phyloP scores from a whole-genome alignment of 208 protist species.

The Wallacemonas sp. region DNA sequence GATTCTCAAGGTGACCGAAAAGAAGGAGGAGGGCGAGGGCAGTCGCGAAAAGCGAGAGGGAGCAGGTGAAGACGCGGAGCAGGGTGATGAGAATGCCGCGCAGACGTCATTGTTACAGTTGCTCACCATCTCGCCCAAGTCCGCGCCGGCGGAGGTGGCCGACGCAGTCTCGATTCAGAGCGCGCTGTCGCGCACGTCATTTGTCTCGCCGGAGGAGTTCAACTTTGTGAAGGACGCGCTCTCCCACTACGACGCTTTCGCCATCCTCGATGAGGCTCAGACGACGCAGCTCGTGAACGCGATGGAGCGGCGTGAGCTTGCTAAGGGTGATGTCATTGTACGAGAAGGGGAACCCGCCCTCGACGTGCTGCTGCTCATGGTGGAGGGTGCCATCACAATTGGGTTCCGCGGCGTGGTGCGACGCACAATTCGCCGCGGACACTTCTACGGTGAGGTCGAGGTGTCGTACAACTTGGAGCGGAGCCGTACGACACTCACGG shows the following conservation, averaged over 20 bases:
- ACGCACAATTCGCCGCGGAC: constrained; percentile 27
- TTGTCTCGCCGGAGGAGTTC: constrained; percentile 46
- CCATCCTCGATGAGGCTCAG: constrained; percentile 57
- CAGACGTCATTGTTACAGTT: no score
- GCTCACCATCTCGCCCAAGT: no score
- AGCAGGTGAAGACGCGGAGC: no score
- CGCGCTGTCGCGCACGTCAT: constrained; percentile 25
- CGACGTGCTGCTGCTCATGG: constrained; percentile 50
- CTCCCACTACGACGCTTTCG: constrained; percentile 53
- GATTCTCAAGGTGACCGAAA: no score
- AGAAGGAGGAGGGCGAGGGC: no score
- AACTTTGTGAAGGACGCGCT: constrained; percentile 46
- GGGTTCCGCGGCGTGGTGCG: constrained; percentile 34
- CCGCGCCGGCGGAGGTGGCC: constrained; percentile 24
- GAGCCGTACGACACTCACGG: constrained; percentile 46
- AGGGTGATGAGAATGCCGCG: no score
- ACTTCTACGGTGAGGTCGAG: constrained; percentile 60
- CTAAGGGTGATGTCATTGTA: constrained; percentile 40
- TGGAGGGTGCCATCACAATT: constrained; percentile 43
- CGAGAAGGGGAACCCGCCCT: constrained; percentile 36
- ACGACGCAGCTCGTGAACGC: constrained; percentile 54
- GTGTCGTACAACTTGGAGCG: constrained; percentile 39
- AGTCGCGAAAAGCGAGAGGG: no score
- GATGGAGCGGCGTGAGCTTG: constrained; percentile 44
- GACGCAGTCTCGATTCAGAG: constrained; percentile 31